Percentiles rank a stretch among this genome's conserved stretches.
Evolutionary conservation across 2,329 filamentous ascomycete genomes (phyloP).

Genomic region (Curvularia sp.): DNA sequence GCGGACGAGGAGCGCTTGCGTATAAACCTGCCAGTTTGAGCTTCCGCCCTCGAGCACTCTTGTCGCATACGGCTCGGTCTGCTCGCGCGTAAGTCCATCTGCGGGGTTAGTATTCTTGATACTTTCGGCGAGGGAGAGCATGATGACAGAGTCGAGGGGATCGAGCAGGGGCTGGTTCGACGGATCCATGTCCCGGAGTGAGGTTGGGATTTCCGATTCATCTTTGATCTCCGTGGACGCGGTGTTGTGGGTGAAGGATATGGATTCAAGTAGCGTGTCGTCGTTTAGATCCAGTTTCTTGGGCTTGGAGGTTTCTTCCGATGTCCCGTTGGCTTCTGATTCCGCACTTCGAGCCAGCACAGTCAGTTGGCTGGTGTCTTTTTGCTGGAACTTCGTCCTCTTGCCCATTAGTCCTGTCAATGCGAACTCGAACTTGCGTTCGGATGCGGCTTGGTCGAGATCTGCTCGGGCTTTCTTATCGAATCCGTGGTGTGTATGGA

Average conservation of each 20-base stretch:
- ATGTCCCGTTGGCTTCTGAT: slow-evolving; percentile 21
- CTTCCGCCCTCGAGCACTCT: slow-evolving; percentile 87
- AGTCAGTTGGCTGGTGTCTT: slow-evolving; percentile 84
- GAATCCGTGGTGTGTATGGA: slow-evolving; percentile 83
- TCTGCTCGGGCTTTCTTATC: slow-evolving; percentile 77
- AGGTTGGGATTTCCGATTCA: slow-evolving; percentile 62
- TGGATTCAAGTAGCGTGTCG: slow-evolving; percentile 88
- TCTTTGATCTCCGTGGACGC: slow-evolving; percentile 54
- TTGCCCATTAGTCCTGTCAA: slow-evolving; percentile 88
- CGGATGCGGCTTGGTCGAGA: slow-evolving; percentile 69
- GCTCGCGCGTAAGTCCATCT: slow-evolving; percentile 88
- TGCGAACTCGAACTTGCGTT: slow-evolving; percentile 78
- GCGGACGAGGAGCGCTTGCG: slow-evolving; percentile 86
- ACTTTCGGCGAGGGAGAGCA: slow-evolving; percentile 80
- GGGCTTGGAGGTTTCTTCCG: slow-evolving; percentile 56
- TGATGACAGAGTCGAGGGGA: slow-evolving; percentile 86
- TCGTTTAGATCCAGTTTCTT: slow-evolving; percentile 82
- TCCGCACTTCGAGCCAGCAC: slow-evolving; percentile 80
- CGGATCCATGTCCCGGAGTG: slow-evolving; percentile 71
- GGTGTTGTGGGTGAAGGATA: slow-evolving; percentile 72
- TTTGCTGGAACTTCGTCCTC: slow-evolving; percentile 79
- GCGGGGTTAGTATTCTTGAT: slow-evolving; percentile 87
- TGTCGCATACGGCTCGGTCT: slow-evolving; percentile 88
- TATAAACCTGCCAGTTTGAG: slow-evolving; percentile 98
- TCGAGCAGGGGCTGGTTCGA: slow-evolving; percentile 81